Evolutionary conservation across 2,329 filamentous ascomycete genomes (phyloP).

Genomic region (Cucurbitaria berberidis): DNA sequence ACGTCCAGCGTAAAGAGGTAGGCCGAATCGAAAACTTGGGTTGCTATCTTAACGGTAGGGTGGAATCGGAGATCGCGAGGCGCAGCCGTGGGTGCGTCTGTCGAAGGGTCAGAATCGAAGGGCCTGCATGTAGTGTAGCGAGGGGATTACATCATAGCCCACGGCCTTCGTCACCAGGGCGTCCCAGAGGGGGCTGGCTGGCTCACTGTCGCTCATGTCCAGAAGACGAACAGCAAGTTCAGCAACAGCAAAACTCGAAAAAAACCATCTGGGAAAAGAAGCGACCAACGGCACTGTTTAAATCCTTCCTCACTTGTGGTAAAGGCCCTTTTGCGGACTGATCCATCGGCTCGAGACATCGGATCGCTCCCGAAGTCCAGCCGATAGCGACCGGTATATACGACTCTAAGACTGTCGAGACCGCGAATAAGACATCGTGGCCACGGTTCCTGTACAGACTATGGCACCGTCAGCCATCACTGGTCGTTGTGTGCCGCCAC

Average conservation of each 20-base stretch:
- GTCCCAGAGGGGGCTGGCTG: too few species aligned
- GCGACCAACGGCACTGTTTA: constrained; percentile 33
- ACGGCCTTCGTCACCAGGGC: constrained; percentile 21
- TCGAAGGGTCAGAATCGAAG: constrained; percentile 8
- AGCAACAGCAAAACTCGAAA: too few species aligned
- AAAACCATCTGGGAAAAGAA: constrained; percentile 6
- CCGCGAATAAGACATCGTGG: constrained; percentile 31
- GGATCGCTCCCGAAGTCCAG: constrained; percentile 35
- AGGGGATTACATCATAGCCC: constrained; percentile 20
- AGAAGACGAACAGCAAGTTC: constrained; percentile 4
- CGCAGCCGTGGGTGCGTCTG: constrained; percentile 17
- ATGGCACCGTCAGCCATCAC: constrained; percentile 8
- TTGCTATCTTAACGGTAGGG: constrained; percentile 13
- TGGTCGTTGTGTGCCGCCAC: constrained; percentile 21
- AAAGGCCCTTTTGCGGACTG: constrained; percentile 47
- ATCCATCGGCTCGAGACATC: constrained; percentile 18
- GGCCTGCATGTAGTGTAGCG: constrained; percentile 19
- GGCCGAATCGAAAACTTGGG: constrained; percentile 11
- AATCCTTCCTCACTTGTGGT: too few species aligned
- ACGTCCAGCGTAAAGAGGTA: constrained; percentile 6
- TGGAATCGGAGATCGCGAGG: constrained; percentile 13
- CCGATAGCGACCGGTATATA: constrained; percentile 25
- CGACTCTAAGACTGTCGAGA: constrained; percentile 17
- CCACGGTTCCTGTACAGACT: constrained; percentile 17
- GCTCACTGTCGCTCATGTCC: too few species aligned